Evolutionary conservation across 2,329 filamentous ascomycete genomes (phyloP).

Genomic region (Teratosphaeria epicoccoides): DNA sequence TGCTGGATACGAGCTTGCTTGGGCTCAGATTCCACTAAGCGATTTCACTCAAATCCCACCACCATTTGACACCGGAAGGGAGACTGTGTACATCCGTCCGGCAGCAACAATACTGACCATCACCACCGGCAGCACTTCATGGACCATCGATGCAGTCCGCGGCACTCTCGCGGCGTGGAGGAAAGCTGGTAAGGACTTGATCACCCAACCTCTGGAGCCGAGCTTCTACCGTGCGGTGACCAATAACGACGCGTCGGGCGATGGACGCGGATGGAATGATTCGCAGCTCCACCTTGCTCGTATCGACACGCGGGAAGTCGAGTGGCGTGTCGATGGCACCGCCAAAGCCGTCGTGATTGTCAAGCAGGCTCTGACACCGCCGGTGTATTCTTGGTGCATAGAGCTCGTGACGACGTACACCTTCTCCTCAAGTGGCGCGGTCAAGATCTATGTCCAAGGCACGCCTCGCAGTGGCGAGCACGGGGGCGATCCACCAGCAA

Average conservation of each 20-base stretch:
- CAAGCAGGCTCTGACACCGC: slow-evolving; percentile 36
- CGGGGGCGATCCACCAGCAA: slow-evolving; percentile 40
- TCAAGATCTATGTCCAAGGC: slow-evolving; percentile 36
- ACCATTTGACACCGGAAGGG: not conserved
- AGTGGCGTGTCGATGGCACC: slow-evolving; percentile 5
- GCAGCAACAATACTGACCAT: slow-evolving; percentile 3
- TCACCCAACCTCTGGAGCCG: slow-evolving; percentile 12
- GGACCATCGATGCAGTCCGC: slow-evolving; percentile 12
- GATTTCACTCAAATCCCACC: slow-evolving; percentile 6
- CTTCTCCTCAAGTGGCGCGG: slow-evolving; percentile 35
- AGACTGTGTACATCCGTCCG: not conserved
- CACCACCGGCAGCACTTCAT: slow-evolving; percentile 4
- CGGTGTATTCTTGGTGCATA: slow-evolving; percentile 50
- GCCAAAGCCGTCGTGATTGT: slow-evolving; percentile 8
- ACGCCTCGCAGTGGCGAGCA: slow-evolving; percentile 30
- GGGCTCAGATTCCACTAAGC: slow-evolving; percentile 22
- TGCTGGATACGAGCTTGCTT: slow-evolving; percentile 28
- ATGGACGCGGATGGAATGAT: slow-evolving; percentile 47
- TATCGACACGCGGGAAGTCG: slow-evolving; percentile 10
- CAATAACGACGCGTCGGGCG: slow-evolving; percentile 50
- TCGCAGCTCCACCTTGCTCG: slow-evolving; percentile 12
- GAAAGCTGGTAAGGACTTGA: slow-evolving; percentile 13
- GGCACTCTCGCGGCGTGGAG: slow-evolving; percentile 16
- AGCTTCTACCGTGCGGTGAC: slow-evolving; percentile 54
- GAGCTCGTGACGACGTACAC: slow-evolving; percentile 39